Evolutionary conservation across 176 grass and related monocot genomes (phyloP).

Genomic region (Elaeis guineensis): DNA sequence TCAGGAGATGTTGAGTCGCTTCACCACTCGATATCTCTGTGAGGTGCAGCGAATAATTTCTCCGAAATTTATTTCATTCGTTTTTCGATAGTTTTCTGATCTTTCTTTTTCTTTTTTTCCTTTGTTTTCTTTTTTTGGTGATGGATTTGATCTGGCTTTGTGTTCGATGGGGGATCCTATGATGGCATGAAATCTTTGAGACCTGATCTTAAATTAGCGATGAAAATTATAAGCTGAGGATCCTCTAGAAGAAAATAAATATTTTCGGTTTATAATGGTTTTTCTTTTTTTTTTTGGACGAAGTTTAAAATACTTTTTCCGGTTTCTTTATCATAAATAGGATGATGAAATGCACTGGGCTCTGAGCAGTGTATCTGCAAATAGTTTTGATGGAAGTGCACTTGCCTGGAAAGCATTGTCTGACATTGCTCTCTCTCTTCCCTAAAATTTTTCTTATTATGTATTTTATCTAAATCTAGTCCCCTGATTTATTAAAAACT

Average conservation of each 20-base stretch:
- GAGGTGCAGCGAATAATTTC: slow-evolving; percentile 79
- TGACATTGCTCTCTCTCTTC: slow-evolving; percentile 20
- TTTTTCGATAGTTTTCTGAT: not conserved
- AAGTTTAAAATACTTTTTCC: too few species aligned
- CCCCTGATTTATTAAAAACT: too few species aligned
- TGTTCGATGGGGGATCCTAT: slow-evolving; percentile 23
- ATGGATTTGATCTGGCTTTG: not conserved
- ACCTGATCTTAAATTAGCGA: slow-evolving; percentile 72
- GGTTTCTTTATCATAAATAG: too few species aligned
- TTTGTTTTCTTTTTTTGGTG: not conserved
- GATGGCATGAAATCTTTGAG: slow-evolving; percentile 99
- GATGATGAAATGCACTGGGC: slow-evolving; percentile 97
- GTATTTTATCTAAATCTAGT: too few species aligned
- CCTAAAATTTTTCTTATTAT: too few species aligned
- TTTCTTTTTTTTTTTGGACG: too few species aligned
- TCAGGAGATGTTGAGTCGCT: slow-evolving; percentile 81
- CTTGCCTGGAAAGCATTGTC: slow-evolving; percentile 96
- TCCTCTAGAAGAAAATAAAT: not conserved
- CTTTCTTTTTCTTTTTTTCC: not conserved
- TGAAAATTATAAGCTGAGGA: slow-evolving; percentile 86
- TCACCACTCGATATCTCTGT: slow-evolving; percentile 31
- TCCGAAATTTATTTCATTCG: slow-evolving; percentile 25
- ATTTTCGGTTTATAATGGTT: not conserved
- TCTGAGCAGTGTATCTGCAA: slow-evolving; percentile 45
- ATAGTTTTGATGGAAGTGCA: slow-evolving; percentile 60